Base-by-base conservation (phyloP, 768 basidiomycete species). In the Kwoniella newhampshirensis region DNA sequence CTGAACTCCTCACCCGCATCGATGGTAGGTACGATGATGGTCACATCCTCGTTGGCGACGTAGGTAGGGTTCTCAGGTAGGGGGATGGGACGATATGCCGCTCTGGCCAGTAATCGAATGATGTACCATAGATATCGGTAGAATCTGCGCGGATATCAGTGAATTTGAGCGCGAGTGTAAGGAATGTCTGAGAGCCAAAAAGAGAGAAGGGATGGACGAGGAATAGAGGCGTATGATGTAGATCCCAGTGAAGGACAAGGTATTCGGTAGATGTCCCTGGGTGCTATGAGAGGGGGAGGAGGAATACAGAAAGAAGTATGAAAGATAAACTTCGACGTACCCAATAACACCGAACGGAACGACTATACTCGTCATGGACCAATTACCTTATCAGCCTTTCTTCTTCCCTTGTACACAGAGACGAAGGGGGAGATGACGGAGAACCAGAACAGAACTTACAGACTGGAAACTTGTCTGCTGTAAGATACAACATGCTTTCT, bases 1-100 rank as follows among this genome's bases (percentile, higher is more conserved):
- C 90, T 89, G 81, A 93, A 92, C 77, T 91, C 90, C 77, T 92
- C 90, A 47, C 91, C 92, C 2, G 92, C 91, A 74, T 96, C 91
- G 71, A 96, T 93, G 59, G 91, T 94, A 36, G 91, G 91, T 2
- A 94, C 92, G 59, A 96, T 91, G 73, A 94, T 93, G 39, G 91
- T 96, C 64, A 96, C 91, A 80, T 96, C 91, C 74, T 96, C 91
- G 1, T 84, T 81, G 49, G 91, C 87, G 69, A 88, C 79, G 74
- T 93, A 94, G 20, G 91, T 93, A 1, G 91, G 90, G 74, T 90
- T 87, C 79, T 87, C 85, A 48, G 91, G 91, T 13, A 92, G 79
- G 1, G 90, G 91, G 43, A 94, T 84, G n/a, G 91, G 91, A 57
- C 85, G 83, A 79, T 93, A 93, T 40, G 86, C 84, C 66, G 82